Base-by-base conservation (phyloP, 2,329 filamentous ascomycete genomes). In the Cladophialophora chaetospira region DNA sequence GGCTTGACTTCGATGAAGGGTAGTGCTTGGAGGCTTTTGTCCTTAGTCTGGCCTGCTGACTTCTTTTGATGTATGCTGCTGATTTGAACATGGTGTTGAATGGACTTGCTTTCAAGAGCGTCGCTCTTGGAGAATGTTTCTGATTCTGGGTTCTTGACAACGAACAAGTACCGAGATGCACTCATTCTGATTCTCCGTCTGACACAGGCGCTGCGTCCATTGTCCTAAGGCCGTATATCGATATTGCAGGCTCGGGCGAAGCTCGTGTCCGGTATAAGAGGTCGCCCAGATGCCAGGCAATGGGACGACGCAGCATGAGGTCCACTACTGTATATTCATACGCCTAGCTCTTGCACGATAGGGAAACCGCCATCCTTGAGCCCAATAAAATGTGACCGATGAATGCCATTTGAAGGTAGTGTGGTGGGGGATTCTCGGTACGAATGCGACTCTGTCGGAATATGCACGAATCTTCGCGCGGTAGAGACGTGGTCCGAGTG, bases 161-260 rank as follows among this genome's bases (percentile, higher is more conserved):
- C 48, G 36, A 52, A 52, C 13, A 52, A 36, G 25, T 42, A 52
- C 28, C 48, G 48, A 43, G 48, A 52, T 13, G 25, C 17, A 21
- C 29, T 40, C 65, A 66, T 45, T 55, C 5, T 29, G 44, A 21
- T 47, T 33, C 29, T 33, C 13, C 29, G 6, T 13, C 13, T 13
- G 13, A 33, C 13, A 33, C 13, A 6, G 29, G 29, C 13, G 8
- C 13, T 13, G 29, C 13, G 29, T 33, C 13, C 29, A 13, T 33
- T 33, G 6, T 33, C 8, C 29, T 33, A n/a, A n/a, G n/a, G n/a
- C 13, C 29, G 6, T 6, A 13, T 33, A 33, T 13, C 13, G 29
- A 13, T 33, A 33, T 13, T 13, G 8, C 29, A 6, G 6, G 29
- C 8, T 33, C 29, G 29, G 29, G 13, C 13, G 29, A 13, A 8